A percentile compares a stretch with the other conserved stretches of the same genome.
Evolutionary conservation across 108 stramenopile genomes (phyloP).

Genomic region (Cyclotella cryptica): DNA sequence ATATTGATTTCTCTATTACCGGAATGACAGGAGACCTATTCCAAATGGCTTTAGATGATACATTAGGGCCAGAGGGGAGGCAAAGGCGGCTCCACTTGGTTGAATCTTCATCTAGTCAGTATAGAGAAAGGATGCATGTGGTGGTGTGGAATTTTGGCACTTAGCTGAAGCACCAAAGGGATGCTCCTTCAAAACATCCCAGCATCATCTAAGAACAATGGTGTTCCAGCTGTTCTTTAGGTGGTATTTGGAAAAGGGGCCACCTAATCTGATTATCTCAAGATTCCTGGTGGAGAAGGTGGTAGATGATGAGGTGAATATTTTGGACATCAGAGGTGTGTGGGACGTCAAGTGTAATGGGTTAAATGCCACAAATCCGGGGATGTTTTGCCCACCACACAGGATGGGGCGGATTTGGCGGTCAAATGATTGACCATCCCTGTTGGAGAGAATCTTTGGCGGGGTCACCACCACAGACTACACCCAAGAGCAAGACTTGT

Average conservation of each 20-base stretch:
- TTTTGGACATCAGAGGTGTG: constrained; percentile 53
- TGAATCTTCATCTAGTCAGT: too few species aligned
- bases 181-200: constrained; percentile 10
- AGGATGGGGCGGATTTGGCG: not conserved
- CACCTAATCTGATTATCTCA: not conserved
- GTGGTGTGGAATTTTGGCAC: constrained; percentile 2
- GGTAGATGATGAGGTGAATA: constrained; percentile 6
- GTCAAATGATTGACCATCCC: constrained; percentile 25
- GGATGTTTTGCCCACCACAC: constrained; percentile 32
- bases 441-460: constrained; percentile 1
- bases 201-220: not conserved
- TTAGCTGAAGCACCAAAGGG: not conserved
- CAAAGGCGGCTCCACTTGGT: too few species aligned
- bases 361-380: constrained; percentile 43
- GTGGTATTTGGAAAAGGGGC: constrained; percentile 9
- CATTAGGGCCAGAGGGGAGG: too few species aligned
- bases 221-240: constrained; percentile 7
- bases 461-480: constrained; percentile 9
- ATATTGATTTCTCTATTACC: too few species aligned
- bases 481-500: not conserved
- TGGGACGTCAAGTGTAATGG: constrained; percentile 49
- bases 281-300: constrained; percentile 42
- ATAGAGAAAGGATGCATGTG: constrained; percentile 3
- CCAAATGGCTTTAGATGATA: too few species aligned
- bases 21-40: too few species aligned